Evolutionary conservation across 495 filamentous ascomycete species (phyloP).

Genomic region (Talaromyces proteolyticus): DNA sequence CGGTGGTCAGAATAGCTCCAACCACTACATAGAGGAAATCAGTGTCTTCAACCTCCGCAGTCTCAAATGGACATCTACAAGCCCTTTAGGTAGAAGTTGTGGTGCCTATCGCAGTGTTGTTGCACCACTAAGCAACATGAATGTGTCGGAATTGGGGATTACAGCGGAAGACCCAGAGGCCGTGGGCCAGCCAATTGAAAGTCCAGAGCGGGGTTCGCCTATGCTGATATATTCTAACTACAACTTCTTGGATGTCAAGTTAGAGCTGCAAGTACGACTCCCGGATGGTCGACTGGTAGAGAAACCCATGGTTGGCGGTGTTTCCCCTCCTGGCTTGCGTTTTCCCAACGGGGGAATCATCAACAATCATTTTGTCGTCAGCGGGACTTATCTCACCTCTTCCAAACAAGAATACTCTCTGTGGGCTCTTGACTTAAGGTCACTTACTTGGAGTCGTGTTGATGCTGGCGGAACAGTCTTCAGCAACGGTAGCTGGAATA

Average conservation of each 20-base stretch:
- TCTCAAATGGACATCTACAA: constrained; percentile 89
- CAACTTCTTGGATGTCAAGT: constrained; percentile 94
- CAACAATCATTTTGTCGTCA: constrained; percentile 92
- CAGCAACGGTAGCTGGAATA: constrained; percentile 93
- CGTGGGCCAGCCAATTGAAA: constrained; percentile 28
- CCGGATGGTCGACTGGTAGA: constrained; percentile 82
- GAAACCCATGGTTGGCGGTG: constrained; percentile 79
- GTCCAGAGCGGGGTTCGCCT: constrained; percentile 57
- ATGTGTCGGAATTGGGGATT: constrained; percentile 66
- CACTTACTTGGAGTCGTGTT: constrained; percentile 87
- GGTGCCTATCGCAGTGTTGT: constrained; percentile 96
- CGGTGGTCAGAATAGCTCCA: constrained; percentile 93
- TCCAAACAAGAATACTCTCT: constrained; percentile 98
- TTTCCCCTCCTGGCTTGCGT: constrained; percentile 83
- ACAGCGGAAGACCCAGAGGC: constrained; percentile 29
- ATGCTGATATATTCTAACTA: constrained; percentile 99
- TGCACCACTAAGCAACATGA: constrained; percentile 67
- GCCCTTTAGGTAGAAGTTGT: constrained; percentile 77
- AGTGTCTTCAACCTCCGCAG: constrained; percentile 97
- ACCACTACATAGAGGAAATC: constrained; percentile 97
- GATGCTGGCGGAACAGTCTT: constrained; percentile 94
- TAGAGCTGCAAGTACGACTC: constrained; percentile 83
- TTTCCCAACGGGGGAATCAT: constrained; percentile 95
- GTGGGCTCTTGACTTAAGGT: constrained; percentile 88
- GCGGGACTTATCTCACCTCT: constrained; percentile 92